Evolutionary conservation across 148 eudicot species (phyloP), one percentile per base, ranked within the genome.

Genomic region (Nepenthes mirabilis): DNA sequence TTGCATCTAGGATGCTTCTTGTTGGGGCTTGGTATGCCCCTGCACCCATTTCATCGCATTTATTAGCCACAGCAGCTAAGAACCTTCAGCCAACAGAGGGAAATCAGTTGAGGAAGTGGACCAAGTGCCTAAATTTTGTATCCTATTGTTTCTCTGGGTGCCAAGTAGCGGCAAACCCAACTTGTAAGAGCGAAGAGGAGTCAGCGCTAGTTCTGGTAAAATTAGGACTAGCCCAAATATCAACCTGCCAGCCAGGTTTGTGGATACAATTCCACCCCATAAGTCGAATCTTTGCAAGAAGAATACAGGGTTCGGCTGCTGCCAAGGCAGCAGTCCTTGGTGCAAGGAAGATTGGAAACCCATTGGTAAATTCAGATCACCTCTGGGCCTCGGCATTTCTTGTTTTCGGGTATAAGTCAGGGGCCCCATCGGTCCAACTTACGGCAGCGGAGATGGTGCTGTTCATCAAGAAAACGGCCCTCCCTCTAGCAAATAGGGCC

Each of bases 1-100:
- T 82, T 9, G 84, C 88, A 53, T 78, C 81, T 34, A 86, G 75
- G 34, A 86, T 86, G 90, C 82, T 90, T 65, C 81, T 77, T 5
- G 88, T 78, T 12, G 88, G 90, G 53, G 80, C 90, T 61, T 90
- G 97, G 94, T 79, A 82, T 62, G 88, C 97, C 53, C 88, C 97
- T 14, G 59, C 86, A 53, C 97, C 90, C 4, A 62, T 84, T 65
- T 77, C 95, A 34, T 81, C 80, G 33, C 75, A 43, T 80, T 67
- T 83, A 64, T 73, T 90, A 34, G 84, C 85, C 13, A 79, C 81
- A 4, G 94, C 97, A 47, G 90, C 97, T 37, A 86, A 72, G 55
- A 75, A 71, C 59, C 72, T 86, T 23, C 23, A 23, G 40, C 80
- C 86, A 9, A 34, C 72, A n/a, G 56, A 69, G 5, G 60, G 48